Evolutionary conservation across 768 basidiomycete genomes (phyloP).

Genomic region (Ramaria rubella): DNA sequence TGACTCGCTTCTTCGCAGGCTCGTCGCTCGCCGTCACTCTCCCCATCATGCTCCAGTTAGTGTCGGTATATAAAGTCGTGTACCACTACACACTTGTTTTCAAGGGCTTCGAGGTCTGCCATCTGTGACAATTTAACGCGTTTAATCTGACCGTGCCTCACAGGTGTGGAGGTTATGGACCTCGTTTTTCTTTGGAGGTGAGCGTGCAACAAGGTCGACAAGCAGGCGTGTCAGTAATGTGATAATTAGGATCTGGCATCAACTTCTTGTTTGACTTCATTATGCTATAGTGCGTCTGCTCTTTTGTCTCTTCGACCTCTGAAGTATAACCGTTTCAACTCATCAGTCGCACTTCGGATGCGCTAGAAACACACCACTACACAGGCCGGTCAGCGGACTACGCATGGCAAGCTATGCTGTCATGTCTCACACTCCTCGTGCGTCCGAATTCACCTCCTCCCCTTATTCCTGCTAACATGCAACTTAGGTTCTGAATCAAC

Average conservation of each 20-base stretch:
- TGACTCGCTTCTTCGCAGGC: slow-evolving; percentile 63
- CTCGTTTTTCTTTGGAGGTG: slow-evolving; percentile 68
- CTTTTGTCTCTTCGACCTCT: background rate
- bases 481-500: slow-evolving; percentile 47
- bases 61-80: slow-evolving; percentile 47
- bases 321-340: background rate
- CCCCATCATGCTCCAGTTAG: slow-evolving; percentile 46
- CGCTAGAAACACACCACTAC: slow-evolving; percentile 60
- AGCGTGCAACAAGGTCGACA: slow-evolving; percentile 15
- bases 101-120: slow-evolving; percentile 53
- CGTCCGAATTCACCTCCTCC: slow-evolving; percentile 21
- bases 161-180: slow-evolving; percentile 72
- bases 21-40: slow-evolving; percentile 57
- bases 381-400: slow-evolving; percentile 59
- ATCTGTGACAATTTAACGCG: slow-evolving; percentile 15
- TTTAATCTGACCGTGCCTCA: background rate
- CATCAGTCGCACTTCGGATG: slow-evolving; percentile 54
- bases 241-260: slow-evolving; percentile 39
- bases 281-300: slow-evolving; percentile 61
- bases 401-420: slow-evolving; percentile 64
- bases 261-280: slow-evolving; percentile 57
- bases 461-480: background rate
- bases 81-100: slow-evolving; percentile 45
- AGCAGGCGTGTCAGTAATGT: background rate
- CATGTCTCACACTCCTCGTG: slow-evolving; percentile 54